These are phyloP conservation scores for Moricandia arvensis DNA, from an alignment of 345 rosid genomes.

Conservation along the genomic window DNA sequence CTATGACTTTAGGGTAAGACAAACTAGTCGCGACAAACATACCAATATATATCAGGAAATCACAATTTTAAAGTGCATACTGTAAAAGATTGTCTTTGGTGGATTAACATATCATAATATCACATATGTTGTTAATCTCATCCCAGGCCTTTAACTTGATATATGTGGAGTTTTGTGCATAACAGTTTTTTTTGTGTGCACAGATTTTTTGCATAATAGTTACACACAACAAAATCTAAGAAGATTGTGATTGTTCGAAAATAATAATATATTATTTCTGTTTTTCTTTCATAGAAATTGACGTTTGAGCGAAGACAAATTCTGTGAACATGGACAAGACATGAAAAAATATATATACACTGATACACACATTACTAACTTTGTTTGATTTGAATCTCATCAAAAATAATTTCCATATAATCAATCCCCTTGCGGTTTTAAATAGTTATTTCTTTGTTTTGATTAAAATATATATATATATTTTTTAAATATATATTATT, in stretches of 20 bases:
- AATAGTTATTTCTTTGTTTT: too few species aligned
- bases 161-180: neutral
- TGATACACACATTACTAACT: too few species aligned
- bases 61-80: too few species aligned
- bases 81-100: too few species aligned
- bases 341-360: too few species aligned
- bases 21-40: neutral
- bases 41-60: neutral
- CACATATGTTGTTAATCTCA: neutral
- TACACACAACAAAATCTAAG: constrained; percentile 21
- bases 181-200: too few species aligned
- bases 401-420: too few species aligned
- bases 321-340: constrained; percentile 13
- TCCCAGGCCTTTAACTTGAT: neutral
- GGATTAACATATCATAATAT: too few species aligned
- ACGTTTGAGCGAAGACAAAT: constrained; percentile 27
- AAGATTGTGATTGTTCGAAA: constrained; percentile 20
- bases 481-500: too few species aligned
- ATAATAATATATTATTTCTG: neutral
- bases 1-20: neutral
- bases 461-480: too few species aligned
- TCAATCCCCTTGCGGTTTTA: too few species aligned
- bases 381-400: too few species aligned
- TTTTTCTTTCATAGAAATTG: constrained; percentile 20
- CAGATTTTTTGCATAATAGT: constrained; percentile 1